Conservation (phyloP, 2,329 filamentous ascomycete genomes). For the Fusarium sp. region DNA sequence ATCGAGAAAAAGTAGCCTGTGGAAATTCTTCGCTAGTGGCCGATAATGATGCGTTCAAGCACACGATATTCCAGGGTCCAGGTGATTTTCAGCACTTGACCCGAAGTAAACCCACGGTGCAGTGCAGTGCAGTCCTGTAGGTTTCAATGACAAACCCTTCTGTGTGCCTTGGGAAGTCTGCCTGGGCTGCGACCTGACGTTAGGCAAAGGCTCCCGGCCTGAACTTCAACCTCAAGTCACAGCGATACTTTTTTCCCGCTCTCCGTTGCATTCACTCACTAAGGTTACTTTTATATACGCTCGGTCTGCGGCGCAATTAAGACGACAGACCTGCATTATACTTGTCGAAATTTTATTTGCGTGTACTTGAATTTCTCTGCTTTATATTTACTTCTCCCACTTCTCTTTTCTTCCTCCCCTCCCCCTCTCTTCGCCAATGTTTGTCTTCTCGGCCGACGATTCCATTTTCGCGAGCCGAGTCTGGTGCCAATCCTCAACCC, state of each 20-base stretch:
- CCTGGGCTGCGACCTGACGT: neutral
- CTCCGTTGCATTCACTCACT: conserved; percentile 9
- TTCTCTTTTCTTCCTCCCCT: neutral
- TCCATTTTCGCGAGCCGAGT: conserved; percentile 54
- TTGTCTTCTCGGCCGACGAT: conserved; percentile 52
- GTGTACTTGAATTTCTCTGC: conserved; percentile 16
- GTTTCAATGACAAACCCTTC: neutral
- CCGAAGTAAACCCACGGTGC: conserved; percentile 38
- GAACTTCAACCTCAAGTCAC: conserved; percentile 10
- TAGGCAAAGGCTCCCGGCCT: conserved; percentile 5
- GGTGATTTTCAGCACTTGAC: conserved; percentile 1
- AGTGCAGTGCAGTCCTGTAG: neutral
- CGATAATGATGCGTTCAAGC: conserved; percentile 26
- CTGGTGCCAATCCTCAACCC: conserved; percentile 44
- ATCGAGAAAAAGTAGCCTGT: conserved; percentile 11
- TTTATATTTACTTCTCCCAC: conserved; percentile 9
- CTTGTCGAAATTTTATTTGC: conserved; percentile 16
- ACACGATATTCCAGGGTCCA: conserved; percentile 31
- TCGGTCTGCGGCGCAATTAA: conserved; percentile 34
- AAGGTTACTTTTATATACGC: conserved; percentile 2
- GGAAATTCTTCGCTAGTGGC: conserved; percentile 11
- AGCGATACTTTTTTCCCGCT: conserved; percentile 17
- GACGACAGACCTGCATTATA: conserved; percentile 20
- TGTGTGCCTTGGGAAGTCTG: conserved; percentile 16
- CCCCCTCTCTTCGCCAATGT: conserved; percentile 52